Evolutionary conservation across 495 filamentous ascomycete species (phyloP), one percentile per base, ranked within the genome.

Genomic region (Jackrogersella minutella): DNA sequence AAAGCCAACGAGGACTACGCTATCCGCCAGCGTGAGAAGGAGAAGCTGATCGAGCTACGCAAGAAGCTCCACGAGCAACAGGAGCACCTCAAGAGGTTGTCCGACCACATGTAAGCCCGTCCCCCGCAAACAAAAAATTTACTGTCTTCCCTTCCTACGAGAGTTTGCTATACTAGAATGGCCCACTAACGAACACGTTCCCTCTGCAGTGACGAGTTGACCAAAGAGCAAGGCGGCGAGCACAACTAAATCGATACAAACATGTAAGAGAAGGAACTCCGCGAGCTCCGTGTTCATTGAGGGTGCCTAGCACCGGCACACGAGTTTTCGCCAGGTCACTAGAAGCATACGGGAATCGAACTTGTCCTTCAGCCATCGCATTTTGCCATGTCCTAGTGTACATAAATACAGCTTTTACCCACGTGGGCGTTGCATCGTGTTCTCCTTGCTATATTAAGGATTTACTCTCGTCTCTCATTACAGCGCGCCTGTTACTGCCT

Each of bases 1-100:
- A 88, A 88, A 65, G 94, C 94, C 62, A 84, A 82, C 74, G 95
- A 99, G 80, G 87, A 91, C 74, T 84, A 85, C 65, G 90, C 91
- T 81, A 91, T 99, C 78, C 81, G 85, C 52, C 81, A 91, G 82
- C 88, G 90, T 71, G 95, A 99, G 85, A 82, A 86, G 76, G 85
- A 90, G 80, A 97, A 97, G 91, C 87, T 87, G 51, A 74, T 89
- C 17, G 77, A 80, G 72, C 85, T 97, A 62, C 88, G 85, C 79
- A 85, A 88, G 74, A 96, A 93, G 84, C 86, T 99, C 67, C 64
- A 73, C 57, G 86, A 90, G 73, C 92, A 97, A 81, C 86, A 90
- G 73, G 82, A 87, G 50, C 90, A 96, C 79, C 85, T 97, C 61
- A 80, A 95, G 74, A 87, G 93, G 76, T 85, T 97, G 30, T 88